phyloP scores from a whole-genome alignment of 768 basidiomycete species.

The Lactarius evosmus region DNA sequence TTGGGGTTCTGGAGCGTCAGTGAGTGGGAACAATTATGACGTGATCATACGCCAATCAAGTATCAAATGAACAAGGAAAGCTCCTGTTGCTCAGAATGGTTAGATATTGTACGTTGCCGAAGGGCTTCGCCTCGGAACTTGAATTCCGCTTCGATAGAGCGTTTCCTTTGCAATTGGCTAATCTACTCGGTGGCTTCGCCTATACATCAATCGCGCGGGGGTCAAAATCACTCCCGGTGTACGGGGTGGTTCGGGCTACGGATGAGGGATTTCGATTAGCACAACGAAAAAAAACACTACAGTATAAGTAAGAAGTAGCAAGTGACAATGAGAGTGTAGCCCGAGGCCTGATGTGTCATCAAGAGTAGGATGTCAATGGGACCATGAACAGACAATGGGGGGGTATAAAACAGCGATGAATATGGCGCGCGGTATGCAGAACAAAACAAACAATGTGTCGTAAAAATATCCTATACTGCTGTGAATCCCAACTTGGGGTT shows the following conservation, averaged over 20 bases:
- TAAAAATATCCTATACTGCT: neutral
- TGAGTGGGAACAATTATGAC: neutral
- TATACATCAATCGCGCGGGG: neutral
- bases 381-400: neutral
- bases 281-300: no score
- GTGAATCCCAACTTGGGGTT: constrained; percentile 1
- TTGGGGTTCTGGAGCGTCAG: neutral
- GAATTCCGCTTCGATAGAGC: neutral
- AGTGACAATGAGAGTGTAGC: neutral
- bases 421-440: neutral
- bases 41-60: neutral
- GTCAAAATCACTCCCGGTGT: no score
- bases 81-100: neutral
- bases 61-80: neutral
- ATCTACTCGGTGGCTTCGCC: no score
- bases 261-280: neutral
- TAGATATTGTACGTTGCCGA: neutral
- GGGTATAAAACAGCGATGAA: neutral
- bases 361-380: neutral
- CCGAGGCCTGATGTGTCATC: neutral
- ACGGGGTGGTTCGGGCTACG: neutral
- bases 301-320: neutral
- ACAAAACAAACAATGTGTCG: neutral
- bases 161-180: neutral
- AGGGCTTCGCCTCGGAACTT: neutral